phyloP scores from a whole-genome alignment of 2,329 filamentous ascomycete species.

The Colletotrichum zoysiae region DNA sequence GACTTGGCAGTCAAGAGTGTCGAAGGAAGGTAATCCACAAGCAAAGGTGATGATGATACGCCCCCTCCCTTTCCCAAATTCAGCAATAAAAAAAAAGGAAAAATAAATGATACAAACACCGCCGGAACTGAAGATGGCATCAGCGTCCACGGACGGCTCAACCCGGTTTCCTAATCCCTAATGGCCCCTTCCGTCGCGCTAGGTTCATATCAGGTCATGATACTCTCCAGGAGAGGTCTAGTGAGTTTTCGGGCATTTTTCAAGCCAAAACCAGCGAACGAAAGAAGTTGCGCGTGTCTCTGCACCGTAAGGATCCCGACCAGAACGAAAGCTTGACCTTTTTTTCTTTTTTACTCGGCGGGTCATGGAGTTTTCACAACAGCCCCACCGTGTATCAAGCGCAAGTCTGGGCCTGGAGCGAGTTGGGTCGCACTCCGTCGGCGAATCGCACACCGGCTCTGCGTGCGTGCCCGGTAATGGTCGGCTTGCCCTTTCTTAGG shows the following conservation, averaged over 20 bases:
- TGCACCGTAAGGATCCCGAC: slow-evolving; percentile 29
- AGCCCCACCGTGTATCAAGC: slow-evolving; percentile 49
- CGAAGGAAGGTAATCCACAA: slow-evolving; percentile 42
- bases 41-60: slow-evolving; percentile 41
- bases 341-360: not conserved
- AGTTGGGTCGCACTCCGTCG: slow-evolving; percentile 53
- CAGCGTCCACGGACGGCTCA: slow-evolving; percentile 34
- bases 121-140: slow-evolving; percentile 15
- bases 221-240: slow-evolving; percentile 42
- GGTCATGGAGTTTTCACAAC: slow-evolving; percentile 36
- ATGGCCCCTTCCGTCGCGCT: slow-evolving; percentile 39
- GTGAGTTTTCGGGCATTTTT: slow-evolving; percentile 42
- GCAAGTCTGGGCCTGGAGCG: slow-evolving; percentile 50
- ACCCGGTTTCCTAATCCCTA: slow-evolving; percentile 38
- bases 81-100: slow-evolving; percentile 20
- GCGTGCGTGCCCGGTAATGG: slow-evolving; percentile 54
- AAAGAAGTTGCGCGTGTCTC: slow-evolving; percentile 34
- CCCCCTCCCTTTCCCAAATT: slow-evolving; percentile 32
- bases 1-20: slow-evolving; percentile 39
- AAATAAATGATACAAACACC: slow-evolving; percentile 33
- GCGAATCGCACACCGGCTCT: slow-evolving; percentile 57
- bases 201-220: slow-evolving; percentile 43
- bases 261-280: slow-evolving; percentile 41
- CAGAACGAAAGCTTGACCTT: slow-evolving; percentile 38
- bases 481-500: slow-evolving; percentile 58